phyloP scores from a whole-genome alignment of 202 grass and related monocot species.

The Setaria italica region DNA sequence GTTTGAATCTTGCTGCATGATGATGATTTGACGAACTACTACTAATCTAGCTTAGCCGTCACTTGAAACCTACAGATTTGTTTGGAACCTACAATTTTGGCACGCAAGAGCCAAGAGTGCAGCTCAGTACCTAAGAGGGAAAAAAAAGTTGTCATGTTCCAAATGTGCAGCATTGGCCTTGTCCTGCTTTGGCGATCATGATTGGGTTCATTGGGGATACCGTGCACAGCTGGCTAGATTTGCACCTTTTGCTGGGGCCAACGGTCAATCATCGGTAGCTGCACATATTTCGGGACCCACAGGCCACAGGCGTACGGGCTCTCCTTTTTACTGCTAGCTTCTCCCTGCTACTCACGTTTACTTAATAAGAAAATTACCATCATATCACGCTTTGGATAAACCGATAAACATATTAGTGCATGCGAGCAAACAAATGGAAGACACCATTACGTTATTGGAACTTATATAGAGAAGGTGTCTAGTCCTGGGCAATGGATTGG shows the following conservation, averaged over 20 bases:
- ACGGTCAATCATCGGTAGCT: conserved; percentile 59
- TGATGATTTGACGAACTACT: not conserved
- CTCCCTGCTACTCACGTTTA: not conserved
- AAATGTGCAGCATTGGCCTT: conserved; percentile 1
- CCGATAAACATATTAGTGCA: no score
- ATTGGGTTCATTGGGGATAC: conserved; percentile 39
- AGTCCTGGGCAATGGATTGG: no score
- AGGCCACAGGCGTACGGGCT: not conserved
- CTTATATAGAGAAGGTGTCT: no score
- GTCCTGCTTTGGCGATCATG: conserved; percentile 44
- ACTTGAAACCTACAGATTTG: not conserved
- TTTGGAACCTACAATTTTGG: not conserved
- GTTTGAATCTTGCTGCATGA: not conserved
- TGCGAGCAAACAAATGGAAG: no score
- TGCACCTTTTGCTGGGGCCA: conserved; percentile 50
- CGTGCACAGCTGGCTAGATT: conserved; percentile 57
- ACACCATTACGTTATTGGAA: no score
- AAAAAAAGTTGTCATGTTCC: conserved; percentile 7
- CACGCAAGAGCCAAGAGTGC: not conserved
- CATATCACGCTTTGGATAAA: no score
- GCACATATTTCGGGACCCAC: conserved; percentile 37
- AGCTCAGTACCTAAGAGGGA: not conserved
- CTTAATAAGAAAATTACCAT: no score
- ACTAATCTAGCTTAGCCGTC: not conserved
- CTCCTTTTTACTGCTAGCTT: not conserved